A percentile compares a stretch with the other conserved stretches of the same genome.
Evolutionary conservation across 805 yeast genomes (phyloP).

Genomic region (Torulaspora microellipsoides): DNA sequence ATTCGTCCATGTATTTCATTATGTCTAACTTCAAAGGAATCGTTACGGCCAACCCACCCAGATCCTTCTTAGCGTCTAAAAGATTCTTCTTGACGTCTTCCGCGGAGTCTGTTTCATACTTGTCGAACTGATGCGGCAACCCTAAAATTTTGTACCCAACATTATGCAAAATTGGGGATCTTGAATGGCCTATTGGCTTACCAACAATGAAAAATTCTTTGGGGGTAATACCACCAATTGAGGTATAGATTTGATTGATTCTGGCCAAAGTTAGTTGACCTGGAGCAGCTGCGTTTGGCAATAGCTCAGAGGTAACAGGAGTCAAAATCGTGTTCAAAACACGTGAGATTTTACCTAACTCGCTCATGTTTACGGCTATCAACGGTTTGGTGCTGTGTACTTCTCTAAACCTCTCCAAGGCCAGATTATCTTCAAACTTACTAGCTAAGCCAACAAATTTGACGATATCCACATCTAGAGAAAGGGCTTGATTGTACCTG

Average conservation of each 20-base stretch:
- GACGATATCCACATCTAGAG: slow-evolving; percentile 64
- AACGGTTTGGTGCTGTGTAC: slow-evolving; percentile 54
- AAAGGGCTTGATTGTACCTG: slow-evolving; percentile 61
- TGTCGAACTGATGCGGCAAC: slow-evolving; percentile 66
- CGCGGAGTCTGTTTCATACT: slow-evolving; percentile 65
- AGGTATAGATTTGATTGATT: slow-evolving; percentile 51
- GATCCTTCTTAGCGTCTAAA: slow-evolving; percentile 40
- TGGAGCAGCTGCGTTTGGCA: slow-evolving; percentile 72
- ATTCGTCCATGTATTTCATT: slow-evolving; percentile 56
- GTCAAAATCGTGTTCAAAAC: slow-evolving; percentile 72
- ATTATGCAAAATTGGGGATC: slow-evolving; percentile 84
- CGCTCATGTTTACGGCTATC: slow-evolving; percentile 81
- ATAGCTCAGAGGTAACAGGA: slow-evolving; percentile 71
- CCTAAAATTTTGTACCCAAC: slow-evolving; percentile 72
- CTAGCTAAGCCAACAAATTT: slow-evolving; percentile 81
- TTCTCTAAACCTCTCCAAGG: slow-evolving; percentile 63
- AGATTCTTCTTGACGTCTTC: slow-evolving; percentile 50
- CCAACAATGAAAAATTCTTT: slow-evolving; percentile 75
- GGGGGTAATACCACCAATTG: slow-evolving; percentile 57
- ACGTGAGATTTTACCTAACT: slow-evolving; percentile 69
- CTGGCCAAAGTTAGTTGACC: slow-evolving; percentile 69
- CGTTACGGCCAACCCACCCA: slow-evolving; percentile 95
- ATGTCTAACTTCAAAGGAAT: slow-evolving; percentile 88
- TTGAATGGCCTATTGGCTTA: slow-evolving; percentile 75
- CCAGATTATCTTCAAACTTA: slow-evolving; percentile 60